Percentiles rank a stretch among this genome's conserved stretches.
Conservation (phyloP, 2,329 filamentous ascomycete species). For the Emericellopsis atlantica region DNA sequence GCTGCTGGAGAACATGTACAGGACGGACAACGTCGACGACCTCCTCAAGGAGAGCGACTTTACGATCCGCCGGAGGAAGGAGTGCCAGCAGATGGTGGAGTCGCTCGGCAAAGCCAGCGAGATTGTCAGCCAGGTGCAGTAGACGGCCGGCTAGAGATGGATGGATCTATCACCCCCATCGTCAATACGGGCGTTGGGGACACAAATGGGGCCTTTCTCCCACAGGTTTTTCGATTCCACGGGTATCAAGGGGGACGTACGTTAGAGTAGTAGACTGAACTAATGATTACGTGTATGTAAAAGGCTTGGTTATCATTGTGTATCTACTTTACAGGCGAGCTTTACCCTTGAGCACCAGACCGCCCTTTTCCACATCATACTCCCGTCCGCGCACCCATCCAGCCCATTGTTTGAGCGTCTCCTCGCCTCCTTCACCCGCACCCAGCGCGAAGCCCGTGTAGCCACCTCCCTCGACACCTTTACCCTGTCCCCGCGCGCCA, state of each 20-base stretch:
- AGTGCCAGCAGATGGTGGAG: slow-evolving; percentile 99
- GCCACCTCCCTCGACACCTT: slow-evolving; percentile 51
- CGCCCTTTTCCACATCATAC: slow-evolving; percentile 53
- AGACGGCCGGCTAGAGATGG: slow-evolving; percentile 9
- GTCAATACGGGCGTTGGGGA: no score
- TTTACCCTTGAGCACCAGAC: slow-evolving; percentile 33
- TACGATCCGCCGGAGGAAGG: slow-evolving; percentile 86
- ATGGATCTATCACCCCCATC: no score
- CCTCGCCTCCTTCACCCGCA: slow-evolving; percentile 62
- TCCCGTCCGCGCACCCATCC: slow-evolving; percentile 64
- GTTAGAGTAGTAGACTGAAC: no score
- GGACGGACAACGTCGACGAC: slow-evolving; percentile 78
- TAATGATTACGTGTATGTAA: no score
- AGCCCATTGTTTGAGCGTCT: slow-evolving; percentile 56
- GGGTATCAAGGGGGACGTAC: no score
- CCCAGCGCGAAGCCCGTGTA: slow-evolving; percentile 48
- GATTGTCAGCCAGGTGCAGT: slow-evolving; percentile 78
- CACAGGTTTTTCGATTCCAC: no score
- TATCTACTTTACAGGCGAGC: slow-evolving; percentile 17
- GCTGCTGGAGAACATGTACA: slow-evolving; percentile 95
- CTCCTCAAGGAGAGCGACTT: slow-evolving; percentile 97
- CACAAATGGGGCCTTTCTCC: no score
- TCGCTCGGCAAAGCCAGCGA: slow-evolving; percentile 80
- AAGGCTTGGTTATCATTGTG: not conserved
- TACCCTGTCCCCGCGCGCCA: slow-evolving; percentile 46